These are phyloP conservation scores for Nakazawaea ambrosiae DNA, from an alignment of 805 yeast genomes.

Conservation along the genomic window DNA sequence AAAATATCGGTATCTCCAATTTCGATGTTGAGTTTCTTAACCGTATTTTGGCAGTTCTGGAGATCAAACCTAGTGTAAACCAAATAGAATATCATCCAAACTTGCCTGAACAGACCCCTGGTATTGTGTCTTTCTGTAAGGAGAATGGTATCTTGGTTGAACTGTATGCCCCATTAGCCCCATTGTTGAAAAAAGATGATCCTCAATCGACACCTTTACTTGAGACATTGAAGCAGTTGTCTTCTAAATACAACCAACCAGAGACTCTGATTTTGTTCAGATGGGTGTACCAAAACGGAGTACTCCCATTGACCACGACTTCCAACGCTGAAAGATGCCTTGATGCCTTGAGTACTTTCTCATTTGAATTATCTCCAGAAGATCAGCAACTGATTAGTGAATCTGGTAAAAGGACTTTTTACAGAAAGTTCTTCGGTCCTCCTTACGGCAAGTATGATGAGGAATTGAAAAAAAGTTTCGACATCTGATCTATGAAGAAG, in stretches of 20 bases:
- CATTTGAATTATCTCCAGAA: conserved; percentile 24
- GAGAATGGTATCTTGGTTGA: conserved; percentile 30
- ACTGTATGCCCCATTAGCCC: conserved; percentile 41
- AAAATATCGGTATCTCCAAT: conserved; percentile 57
- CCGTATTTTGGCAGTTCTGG: conserved; percentile 28
- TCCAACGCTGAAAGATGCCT: conserved; percentile 32
- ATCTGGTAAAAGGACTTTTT: conserved; percentile 19
- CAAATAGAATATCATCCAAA: conserved; percentile 65
- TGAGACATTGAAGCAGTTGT: conserved; percentile 23
- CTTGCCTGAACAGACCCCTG: conserved; percentile 54
- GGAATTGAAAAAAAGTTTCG: conserved; percentile 3
- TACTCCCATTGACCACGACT: conserved; percentile 41
- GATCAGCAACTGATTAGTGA: conserved; percentile 22
- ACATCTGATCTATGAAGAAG: background rate
- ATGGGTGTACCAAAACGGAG: conserved; percentile 34
- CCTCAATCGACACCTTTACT: conserved; percentile 22
- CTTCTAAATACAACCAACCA: conserved; percentile 29
- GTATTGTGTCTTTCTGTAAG: conserved; percentile 30
- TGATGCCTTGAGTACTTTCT: conserved; percentile 27
- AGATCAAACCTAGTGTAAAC: conserved; percentile 45
- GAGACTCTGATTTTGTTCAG: conserved; percentile 36
- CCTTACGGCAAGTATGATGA: conserved; percentile 15
- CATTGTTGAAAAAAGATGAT: conserved; percentile 27
- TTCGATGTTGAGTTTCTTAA: conserved; percentile 41
- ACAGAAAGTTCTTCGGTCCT: conserved; percentile 19